Evolutionary conservation across 352 stramenopile species (phyloP), one percentile per base, ranked within the genome.

Genomic region (Pythium aristosporum): DNA sequence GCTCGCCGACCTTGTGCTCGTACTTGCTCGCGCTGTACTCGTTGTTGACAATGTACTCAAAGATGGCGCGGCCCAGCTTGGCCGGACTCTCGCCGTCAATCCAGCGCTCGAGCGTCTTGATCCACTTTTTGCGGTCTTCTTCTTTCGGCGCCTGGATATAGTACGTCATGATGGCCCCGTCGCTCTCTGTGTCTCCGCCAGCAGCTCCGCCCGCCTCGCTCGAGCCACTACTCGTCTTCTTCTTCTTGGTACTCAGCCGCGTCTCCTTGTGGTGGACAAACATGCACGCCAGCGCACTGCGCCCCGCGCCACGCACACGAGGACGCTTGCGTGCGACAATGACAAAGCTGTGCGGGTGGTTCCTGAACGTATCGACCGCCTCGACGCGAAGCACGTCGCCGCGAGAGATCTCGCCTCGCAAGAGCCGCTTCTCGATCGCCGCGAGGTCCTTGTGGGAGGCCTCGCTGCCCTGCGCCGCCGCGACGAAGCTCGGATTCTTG

Each of bases 21-120:
- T 85, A 92, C 52, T 79, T 74, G 52, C 65, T 74, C 52, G 74
- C 75, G 61, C 69, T 86, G 69, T 89, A 89, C 67, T 87, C 80
- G 48, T 88, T 89, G 51, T 80, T 87, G 28, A 91, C 76, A 70
- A 92, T 82, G 50, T 89, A 92, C 52, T 87, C 75, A 36, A 88
- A 69, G 52, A 92, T 87, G 3, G 65, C 72, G 54, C 75, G 80
- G 47, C 81, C 79, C 21, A 89, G 63, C 42, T 82, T 77, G 2
- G 83, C 64, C 2, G 79, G 79, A 20, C 63, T 76, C 60, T 82
- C 78, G 44, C 76, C 74, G 52, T 92, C 77, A 50, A 92, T 85
- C 84, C 84, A 92, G 51, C 80, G 77, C 57, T 88, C 76, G 51
- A 94, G 61, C 18, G 77, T 75, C 49, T 78, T 73, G 25, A 94